Conservation (phyloP, 176 grass and related monocot genomes). For the Carex scoparia region DNA sequence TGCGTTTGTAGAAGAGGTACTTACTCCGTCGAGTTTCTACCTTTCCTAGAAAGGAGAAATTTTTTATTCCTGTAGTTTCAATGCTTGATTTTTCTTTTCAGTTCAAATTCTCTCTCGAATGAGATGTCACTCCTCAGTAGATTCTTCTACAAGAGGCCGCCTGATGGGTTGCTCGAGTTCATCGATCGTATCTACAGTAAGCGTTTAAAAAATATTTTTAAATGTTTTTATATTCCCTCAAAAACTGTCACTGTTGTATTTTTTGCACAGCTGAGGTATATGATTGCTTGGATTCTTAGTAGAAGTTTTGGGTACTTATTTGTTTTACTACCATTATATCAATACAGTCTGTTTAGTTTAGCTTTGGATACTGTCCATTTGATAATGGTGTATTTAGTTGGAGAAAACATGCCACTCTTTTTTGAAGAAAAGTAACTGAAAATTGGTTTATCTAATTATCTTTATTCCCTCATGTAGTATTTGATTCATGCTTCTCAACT, state of each 20-base stretch:
- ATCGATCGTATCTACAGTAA: constrained; percentile 88
- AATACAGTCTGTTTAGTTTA: neutral
- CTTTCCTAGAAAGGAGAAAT: neutral
- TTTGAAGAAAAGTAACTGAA: neutral
- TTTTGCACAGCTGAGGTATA: neutral
- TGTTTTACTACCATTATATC: neutral
- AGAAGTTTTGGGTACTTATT: neutral
- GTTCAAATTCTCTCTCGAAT: constrained; percentile 21
- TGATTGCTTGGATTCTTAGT: neutral
- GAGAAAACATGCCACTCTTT: neutral
- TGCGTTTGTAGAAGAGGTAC: neutral
- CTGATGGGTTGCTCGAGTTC: constrained; percentile 94
- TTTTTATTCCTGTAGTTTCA: neutral
- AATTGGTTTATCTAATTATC: constrained; percentile 31
- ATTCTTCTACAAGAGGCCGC: constrained; percentile 98
- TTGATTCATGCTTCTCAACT: constrained; percentile 98
- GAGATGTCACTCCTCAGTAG: constrained; percentile 99
- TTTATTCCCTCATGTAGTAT: constrained; percentile 53
- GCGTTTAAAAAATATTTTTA: constrained; percentile 13
- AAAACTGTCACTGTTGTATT: neutral
- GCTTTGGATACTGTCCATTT: neutral
- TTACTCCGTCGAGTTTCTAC: neutral
- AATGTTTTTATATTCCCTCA: neutral
- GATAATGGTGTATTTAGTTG: neutral
- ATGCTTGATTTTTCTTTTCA: neutral